Conservation (phyloP, 805 yeast species). For the Metschnikowia cerradonensis region DNA sequence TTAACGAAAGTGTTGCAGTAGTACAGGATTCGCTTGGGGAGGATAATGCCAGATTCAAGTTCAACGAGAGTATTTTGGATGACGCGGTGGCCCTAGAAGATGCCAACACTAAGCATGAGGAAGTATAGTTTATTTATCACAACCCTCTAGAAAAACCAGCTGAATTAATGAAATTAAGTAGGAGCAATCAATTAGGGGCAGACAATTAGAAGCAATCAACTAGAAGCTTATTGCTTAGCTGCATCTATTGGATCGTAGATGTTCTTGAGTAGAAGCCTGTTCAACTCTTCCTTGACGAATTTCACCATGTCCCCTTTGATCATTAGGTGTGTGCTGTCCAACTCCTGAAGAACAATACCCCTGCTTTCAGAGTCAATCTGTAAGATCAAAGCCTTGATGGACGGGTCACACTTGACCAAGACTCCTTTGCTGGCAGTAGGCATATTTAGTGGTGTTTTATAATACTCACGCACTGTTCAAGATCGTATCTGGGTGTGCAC, state of each 20-base stretch:
- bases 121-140: background rate
- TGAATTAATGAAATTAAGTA: background rate
- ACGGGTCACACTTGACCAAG: slow-evolving; percentile 71
- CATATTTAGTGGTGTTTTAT: slow-evolving; percentile 21
- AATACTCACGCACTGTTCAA: background rate
- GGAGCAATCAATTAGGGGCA: too few relatives aligned
- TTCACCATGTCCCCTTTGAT: slow-evolving; percentile 76
- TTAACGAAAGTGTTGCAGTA: slow-evolving; percentile 33
- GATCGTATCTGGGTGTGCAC: background rate
- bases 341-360: slow-evolving; percentile 68
- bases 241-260: slow-evolving; percentile 82
- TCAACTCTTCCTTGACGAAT: slow-evolving; percentile 72
- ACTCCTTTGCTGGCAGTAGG: slow-evolving; percentile 43
- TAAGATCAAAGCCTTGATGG: slow-evolving; percentile 80
- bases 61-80: slow-evolving; percentile 26
- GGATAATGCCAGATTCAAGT: slow-evolving; percentile 8
- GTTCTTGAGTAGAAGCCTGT: slow-evolving; percentile 71
- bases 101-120: background rate
- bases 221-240: slow-evolving; percentile 31
- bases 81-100: slow-evolving; percentile 16
- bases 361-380: slow-evolving; percentile 73
- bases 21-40: slow-evolving; percentile 22
- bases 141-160: background rate
- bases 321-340: slow-evolving; percentile 87
- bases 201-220: background rate